Evolutionary conservation across 306 rosid genomes (phyloP).

Genomic region (Dicorynia guianensis): DNA sequence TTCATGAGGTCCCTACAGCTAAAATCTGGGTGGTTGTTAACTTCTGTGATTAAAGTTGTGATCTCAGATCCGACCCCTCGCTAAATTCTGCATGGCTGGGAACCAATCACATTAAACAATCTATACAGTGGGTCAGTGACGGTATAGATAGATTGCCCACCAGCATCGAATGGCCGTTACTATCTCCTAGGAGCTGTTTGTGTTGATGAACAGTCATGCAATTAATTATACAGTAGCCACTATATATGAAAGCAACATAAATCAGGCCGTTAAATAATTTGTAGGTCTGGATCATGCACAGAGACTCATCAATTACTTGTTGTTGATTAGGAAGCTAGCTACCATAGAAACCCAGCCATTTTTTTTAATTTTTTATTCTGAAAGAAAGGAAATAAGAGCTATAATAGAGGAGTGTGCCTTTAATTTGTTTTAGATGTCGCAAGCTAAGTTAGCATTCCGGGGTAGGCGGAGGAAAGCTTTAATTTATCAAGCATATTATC

Average conservation of each 20-base stretch:
- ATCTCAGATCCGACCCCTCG: background rate
- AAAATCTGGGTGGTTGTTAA: too few species aligned
- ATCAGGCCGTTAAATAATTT: background rate
- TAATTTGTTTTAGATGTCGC: background rate
- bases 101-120: slow-evolving; percentile 15
- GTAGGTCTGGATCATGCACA: slow-evolving; percentile 4
- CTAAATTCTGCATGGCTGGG: background rate
- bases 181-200: background rate
- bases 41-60: background rate
- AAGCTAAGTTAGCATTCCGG: slow-evolving; percentile 1
- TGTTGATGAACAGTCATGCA: background rate
- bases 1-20: too few species aligned
- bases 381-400: background rate
- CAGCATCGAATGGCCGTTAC: background rate
- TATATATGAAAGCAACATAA: slow-evolving; percentile 5
- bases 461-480: slow-evolving; percentile 13
- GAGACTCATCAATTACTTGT: slow-evolving; percentile 22
- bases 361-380: too few species aligned
- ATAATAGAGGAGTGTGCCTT: background rate
- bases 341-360: background rate
- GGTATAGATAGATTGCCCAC: slow-evolving; percentile 1
- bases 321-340: slow-evolving; percentile 16
- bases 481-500: background rate
- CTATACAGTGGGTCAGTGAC: background rate
- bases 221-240: background rate